Evolutionary conservation across 352 stramenopile genomes (phyloP), one percentile per base, ranked within the genome.

Genomic region (Phytophthora europaea): DNA sequence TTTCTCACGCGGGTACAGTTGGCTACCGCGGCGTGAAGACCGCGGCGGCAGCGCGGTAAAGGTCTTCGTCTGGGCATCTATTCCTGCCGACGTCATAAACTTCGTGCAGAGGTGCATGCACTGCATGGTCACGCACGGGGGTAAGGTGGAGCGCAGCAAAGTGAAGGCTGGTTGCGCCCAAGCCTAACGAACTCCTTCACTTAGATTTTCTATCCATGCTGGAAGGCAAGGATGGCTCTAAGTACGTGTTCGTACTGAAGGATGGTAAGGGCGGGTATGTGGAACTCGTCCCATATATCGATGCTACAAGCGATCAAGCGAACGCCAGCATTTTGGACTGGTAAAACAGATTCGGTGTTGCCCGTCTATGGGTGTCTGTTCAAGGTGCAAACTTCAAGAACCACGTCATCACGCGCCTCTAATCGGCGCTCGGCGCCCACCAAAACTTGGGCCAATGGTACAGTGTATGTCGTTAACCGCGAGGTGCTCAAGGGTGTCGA

Each of bases 391-490:
- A 43, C 36, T 18, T 43, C 13, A 12, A 16, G 13, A 43, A 43
- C 36, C 36, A 43, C 12, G 13, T 43, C 2, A 43, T 43, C 13
- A 9, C 9, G 4, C 36, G 13, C 10, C 36, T 43, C 10, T 9
- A 43, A 16, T 16, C 10, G 7, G 36, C 36, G 9, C 36, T 43
- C 36, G 36, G 36, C 13, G 36, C 36, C 10, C 36, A 43, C 13
- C 36, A 43, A 2, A 6, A 43, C 13, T 43, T 43, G 36, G 72
- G 69, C 62, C 0, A 83, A 83, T 43, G 76, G 50, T 0, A 80
- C 70, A n/a, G 45, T 81, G 2, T 67, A 84, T 50, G 71, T 75
- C 0, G 66, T 82, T 0, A 84, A 84, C 26, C 59, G 73, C 2
- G 54, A 72, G 20, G 28, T 79, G 5, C 61, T 83, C 1, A 20